phyloP scores from a whole-genome alignment of 2,329 filamentous ascomycete species.

The Neopestalotiopsis sp. region DNA sequence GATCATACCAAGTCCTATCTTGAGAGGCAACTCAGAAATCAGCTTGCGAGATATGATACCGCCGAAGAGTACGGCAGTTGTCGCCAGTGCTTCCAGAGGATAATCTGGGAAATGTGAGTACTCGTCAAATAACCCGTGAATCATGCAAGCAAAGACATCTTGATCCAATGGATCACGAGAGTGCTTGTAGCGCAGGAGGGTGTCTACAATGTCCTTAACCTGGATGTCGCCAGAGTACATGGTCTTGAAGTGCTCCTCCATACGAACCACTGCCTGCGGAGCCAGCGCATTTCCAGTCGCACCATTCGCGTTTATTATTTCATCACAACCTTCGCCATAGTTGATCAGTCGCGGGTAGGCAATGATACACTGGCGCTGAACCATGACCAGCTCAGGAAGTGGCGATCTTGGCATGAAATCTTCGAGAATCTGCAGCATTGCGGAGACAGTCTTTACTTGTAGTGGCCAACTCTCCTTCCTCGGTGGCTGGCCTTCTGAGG shows the following conservation, averaged over 20 bases:
- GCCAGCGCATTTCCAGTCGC: constrained; percentile 82
- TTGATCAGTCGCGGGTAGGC: constrained; percentile 95
- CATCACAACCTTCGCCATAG: constrained; percentile 90
- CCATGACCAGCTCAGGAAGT: constrained; percentile 72
- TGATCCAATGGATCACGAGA: constrained; percentile 85
- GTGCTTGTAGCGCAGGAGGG: constrained; percentile 85
- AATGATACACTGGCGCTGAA: constrained; percentile 88
- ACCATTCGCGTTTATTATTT: constrained; percentile 86
- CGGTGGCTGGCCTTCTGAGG: constrained; percentile 63
- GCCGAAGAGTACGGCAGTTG: constrained; percentile 94
- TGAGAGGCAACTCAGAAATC: constrained; percentile 86
- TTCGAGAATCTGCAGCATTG: constrained; percentile 79
- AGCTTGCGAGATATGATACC: constrained; percentile 95
- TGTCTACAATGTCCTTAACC: constrained; percentile 82
- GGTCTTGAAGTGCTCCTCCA: constrained; percentile 97
- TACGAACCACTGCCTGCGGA: constrained; percentile 79
- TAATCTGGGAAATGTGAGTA: constrained; percentile 96
- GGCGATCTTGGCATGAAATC: constrained; percentile 66
- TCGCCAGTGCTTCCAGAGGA: constrained; percentile 92
- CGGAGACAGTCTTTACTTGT: constrained; percentile 83
- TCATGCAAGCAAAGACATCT: constrained; percentile 98
- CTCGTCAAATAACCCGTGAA: constrained; percentile 95
- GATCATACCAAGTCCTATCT: constrained; percentile 96
- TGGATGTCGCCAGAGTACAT: constrained; percentile 95
- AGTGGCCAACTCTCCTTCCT: constrained; percentile 73